These are phyloP conservation scores for Striga asiatica DNA, from an alignment of 257 asterid species.

Conservation along the genomic window DNA sequence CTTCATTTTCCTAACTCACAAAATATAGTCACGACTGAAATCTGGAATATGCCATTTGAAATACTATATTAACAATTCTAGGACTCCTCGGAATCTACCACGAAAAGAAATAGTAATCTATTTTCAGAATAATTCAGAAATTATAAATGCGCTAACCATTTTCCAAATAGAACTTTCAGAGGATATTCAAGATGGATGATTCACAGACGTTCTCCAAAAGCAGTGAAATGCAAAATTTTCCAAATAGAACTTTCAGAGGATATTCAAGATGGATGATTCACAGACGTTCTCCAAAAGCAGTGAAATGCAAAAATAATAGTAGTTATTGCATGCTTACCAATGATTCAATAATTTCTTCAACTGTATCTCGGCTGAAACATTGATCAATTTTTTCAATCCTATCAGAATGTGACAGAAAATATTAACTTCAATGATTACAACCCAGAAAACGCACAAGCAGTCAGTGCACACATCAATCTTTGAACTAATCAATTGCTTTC, in stretches of 20 bases:
- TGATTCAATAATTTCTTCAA: slow-evolving; percentile 79
- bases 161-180: neutral
- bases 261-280: neutral
- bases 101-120: no score
- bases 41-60: neutral
- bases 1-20: slow-evolving; percentile 54
- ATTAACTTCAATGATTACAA: slow-evolving; percentile 16
- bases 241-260: neutral
- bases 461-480: slow-evolving; percentile 4
- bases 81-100: no score
- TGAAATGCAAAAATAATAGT: neutral
- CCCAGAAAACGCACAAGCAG: neutral
- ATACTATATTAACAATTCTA: neutral
- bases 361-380: slow-evolving; percentile 84
- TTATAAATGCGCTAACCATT: no score
- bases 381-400: slow-evolving; percentile 66
- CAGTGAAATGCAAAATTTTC: neutral
- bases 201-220: neutral
- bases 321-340: slow-evolving; percentile 44
- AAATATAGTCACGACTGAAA: neutral
- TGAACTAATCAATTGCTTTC: neutral
- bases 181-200: neutral
- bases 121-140: no score
- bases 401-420: slow-evolving; percentile 10
- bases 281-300: neutral